phyloP scores from a whole-genome alignment of 1,284 basidiomycete species.

The Tausonia pullulans region DNA sequence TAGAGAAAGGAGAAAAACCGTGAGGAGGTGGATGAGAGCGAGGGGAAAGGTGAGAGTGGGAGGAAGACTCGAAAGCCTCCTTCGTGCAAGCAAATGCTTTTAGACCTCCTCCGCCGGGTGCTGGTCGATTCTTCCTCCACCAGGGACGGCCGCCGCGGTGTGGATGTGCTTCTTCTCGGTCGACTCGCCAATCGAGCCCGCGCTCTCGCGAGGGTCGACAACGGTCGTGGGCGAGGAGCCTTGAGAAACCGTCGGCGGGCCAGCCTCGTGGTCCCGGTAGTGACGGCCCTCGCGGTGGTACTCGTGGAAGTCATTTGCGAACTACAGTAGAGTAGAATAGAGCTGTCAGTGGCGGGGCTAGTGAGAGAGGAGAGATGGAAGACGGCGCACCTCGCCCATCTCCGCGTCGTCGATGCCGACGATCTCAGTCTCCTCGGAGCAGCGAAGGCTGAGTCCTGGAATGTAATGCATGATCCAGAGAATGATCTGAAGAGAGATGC shows the following conservation, averaged over 20 bases:
- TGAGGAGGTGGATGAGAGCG: conserved; percentile 12
- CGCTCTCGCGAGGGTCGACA: not conserved
- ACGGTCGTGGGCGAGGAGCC: not conserved
- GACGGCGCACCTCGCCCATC: conserved; percentile 56
- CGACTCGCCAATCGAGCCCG: not conserved
- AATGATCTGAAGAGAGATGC: conserved; percentile 42
- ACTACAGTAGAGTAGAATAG: not conserved
- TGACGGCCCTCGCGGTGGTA: not conserved
- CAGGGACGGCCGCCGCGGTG: not conserved
- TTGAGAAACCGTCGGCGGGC: not conserved
- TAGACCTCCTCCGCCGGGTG: conserved; percentile 16
- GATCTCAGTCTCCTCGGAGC: conserved; percentile 72
- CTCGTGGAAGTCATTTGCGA: not conserved
- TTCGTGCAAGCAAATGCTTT: conserved; percentile 10
- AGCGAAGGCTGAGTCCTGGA: conserved; percentile 69
- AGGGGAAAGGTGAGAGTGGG: not conserved
- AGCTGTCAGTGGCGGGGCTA: not conserved
- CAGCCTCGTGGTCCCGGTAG: not conserved
- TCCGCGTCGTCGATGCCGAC: conserved; percentile 87
- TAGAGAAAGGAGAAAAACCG: not conserved
- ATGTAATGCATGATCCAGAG: conserved; percentile 88
- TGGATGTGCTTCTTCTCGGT: not conserved
- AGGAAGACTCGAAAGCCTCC: conserved; percentile 24
- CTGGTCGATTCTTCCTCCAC: not conserved
- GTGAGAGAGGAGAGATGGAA: not conserved